phyloP scores from a whole-genome alignment of 1,284 basidiomycete genomes.

The Fomitopsis pinicola region DNA sequence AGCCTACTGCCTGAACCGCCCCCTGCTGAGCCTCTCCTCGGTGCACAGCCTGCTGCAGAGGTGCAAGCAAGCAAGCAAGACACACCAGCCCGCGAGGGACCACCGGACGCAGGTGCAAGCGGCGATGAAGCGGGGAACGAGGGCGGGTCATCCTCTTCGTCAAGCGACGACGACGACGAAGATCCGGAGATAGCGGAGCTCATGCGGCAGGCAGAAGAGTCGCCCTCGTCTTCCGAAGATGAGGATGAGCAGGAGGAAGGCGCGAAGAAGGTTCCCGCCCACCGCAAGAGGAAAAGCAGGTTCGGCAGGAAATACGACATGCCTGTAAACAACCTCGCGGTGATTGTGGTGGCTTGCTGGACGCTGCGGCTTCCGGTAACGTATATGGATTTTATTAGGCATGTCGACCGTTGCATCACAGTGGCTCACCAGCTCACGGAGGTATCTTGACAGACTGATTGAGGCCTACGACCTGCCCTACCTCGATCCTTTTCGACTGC shows the following conservation, averaged over 20 bases:
- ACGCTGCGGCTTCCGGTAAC: slow-evolving; percentile 71
- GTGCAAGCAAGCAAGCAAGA: slow-evolving; percentile 8
- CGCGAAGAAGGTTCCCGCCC: slow-evolving; percentile 9
- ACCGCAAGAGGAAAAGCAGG: not conserved
- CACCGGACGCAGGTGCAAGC: not conserved
- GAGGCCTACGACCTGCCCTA: slow-evolving; percentile 79
- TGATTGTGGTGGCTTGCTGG: slow-evolving; percentile 75
- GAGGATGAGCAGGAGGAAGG: slow-evolving; percentile 25
- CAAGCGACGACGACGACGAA: slow-evolving; percentile 14
- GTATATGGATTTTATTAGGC: slow-evolving; percentile 73
- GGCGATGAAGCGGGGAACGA: slow-evolving; percentile 27
- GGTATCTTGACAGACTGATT: slow-evolving; percentile 47
- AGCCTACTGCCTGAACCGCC: slow-evolving; percentile 57
- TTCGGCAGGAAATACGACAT: slow-evolving; percentile 38
- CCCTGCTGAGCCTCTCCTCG: slow-evolving; percentile 53
- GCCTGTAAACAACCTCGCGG: slow-evolving; percentile 56
- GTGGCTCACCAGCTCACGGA: not conserved
- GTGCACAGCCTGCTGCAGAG: slow-evolving; percentile 32
- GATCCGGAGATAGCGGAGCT: slow-evolving; percentile 49
- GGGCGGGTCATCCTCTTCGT: slow-evolving; percentile 15
- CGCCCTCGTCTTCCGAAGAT: slow-evolving; percentile 41
- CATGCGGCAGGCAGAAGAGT: slow-evolving; percentile 50
- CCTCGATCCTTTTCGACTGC: slow-evolving; percentile 63
- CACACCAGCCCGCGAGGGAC: not conserved
- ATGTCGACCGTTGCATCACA: slow-evolving; percentile 4